Evolutionary conservation across 2,329 filamentous ascomycete species (phyloP), one percentile per base, ranked within the genome.

Genomic region (Rachicladosporium sp.): DNA sequence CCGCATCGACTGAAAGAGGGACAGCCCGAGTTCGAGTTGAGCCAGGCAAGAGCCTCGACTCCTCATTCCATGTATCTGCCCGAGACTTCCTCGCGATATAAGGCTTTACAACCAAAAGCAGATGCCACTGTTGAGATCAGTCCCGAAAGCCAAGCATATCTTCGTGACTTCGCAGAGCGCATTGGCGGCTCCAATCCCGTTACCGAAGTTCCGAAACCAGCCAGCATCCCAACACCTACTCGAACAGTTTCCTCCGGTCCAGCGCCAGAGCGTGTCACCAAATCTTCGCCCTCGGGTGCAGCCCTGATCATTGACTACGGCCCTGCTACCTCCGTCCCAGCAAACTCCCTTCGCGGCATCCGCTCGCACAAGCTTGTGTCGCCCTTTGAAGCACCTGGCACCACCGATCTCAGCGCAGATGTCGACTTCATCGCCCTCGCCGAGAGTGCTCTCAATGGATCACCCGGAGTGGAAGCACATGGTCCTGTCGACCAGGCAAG

Each of bases 251-350:
- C 44, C 9, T 45, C 50, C n/a, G 40, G 43, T 8, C 53, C 68
- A 13, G 40, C 34, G 27, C 51, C 52, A 35, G 35, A 48, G 9
- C 46, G 52, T 2, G 43, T 59, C 4, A 65, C 69, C 1, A 88
- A 85, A 55, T 50, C 67, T 0, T 58, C 56, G 1, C 78, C 88
- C 1, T 80, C 78, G 1, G 91, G 91, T 36, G 91, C 88, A 6
- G 91, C 89, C 1, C 70, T 98, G n/a, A 85, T 98, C 50, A 76
- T 98, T 34, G 91, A 98, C 65, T 98, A 98, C 63, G 91, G 91
- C 11, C 82, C 89, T 4, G 62, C 76, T 3, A 70, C 78, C 42
- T 82, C 74, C 0, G 78, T 98, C 36, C 91, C 91, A 2, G 69
- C 82, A 44, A 93, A 94, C 68, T 93, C 87, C 0, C 72, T 98